Conservation (phyloP, 2,329 filamentous ascomycete species). For the Lachnellula subtilissima region DNA sequence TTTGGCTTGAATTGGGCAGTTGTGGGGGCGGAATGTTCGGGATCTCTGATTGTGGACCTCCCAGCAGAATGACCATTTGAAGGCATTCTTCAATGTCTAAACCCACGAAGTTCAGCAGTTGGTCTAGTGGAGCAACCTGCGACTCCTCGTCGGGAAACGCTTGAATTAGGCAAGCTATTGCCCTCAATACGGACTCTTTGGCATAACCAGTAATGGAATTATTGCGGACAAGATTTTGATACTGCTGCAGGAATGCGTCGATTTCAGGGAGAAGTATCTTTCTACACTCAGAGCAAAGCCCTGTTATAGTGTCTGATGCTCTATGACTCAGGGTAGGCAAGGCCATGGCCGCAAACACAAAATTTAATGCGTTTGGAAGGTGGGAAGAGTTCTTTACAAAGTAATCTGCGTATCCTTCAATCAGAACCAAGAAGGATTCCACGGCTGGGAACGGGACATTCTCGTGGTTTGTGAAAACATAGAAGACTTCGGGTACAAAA, state of each 20-base stretch:
- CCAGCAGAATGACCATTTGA: slow-evolving; percentile 8
- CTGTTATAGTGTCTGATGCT: slow-evolving; percentile 69
- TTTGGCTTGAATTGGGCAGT: not conserved
- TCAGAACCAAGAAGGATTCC: slow-evolving; percentile 63
- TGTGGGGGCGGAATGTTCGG: not conserved
- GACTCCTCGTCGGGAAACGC: slow-evolving; percentile 56
- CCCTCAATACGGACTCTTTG: slow-evolving; percentile 69
- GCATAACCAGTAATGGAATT: slow-evolving; percentile 58
- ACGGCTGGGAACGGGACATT: slow-evolving; percentile 57
- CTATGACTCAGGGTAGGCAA: slow-evolving; percentile 58
- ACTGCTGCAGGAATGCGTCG: slow-evolving; percentile 65
- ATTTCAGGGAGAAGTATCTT: slow-evolving; percentile 63
- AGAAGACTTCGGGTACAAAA: slow-evolving; percentile 56
- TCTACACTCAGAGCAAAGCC: slow-evolving; percentile 72
- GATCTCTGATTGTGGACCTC: not conserved
- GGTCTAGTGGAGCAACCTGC: slow-evolving; percentile 50
- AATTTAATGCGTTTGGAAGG: slow-evolving; percentile 65
- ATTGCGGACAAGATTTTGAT: slow-evolving; percentile 56
- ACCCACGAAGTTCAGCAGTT: slow-evolving; percentile 58
- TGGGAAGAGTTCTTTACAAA: slow-evolving; percentile 66
- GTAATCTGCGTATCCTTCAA: slow-evolving; percentile 71
- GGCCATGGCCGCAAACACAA: slow-evolving; percentile 67
- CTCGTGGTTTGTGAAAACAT: slow-evolving; percentile 46
- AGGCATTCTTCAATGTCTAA: slow-evolving; percentile 50
- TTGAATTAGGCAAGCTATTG: slow-evolving; percentile 71